phyloP scores from a whole-genome alignment of 2,329 filamentous ascomycete species.

The Beauveria australis region DNA sequence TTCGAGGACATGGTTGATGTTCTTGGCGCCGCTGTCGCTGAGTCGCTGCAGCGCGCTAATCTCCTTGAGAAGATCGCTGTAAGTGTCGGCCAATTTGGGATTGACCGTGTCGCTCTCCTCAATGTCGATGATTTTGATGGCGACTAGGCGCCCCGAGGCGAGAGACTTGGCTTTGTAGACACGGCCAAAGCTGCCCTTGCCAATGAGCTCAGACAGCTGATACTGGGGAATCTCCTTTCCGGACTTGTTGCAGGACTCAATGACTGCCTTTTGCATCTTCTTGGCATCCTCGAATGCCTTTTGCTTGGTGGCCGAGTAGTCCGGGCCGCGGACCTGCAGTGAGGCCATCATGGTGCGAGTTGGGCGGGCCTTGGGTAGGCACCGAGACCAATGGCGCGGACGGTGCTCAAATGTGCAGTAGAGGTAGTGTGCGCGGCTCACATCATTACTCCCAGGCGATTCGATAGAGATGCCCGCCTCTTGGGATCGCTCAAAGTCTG shows the following conservation, averaged over 20 bases:
- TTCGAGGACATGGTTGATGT: constrained; percentile 76
- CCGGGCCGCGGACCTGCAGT: constrained; percentile 33
- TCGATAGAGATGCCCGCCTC: neutral
- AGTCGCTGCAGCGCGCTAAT: constrained; percentile 63
- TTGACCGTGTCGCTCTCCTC: constrained; percentile 65
- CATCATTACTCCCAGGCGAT: neutral
- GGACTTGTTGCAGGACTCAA: constrained; percentile 51
- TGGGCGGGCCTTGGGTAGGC: constrained; percentile 3
- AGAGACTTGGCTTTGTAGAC: constrained; percentile 57
- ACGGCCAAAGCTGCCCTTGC: constrained; percentile 65
- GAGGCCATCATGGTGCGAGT: constrained; percentile 27
- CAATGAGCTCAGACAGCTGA: constrained; percentile 63
- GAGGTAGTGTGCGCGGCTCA: neutral
- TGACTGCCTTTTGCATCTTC: constrained; percentile 58
- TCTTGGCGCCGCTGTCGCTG: constrained; percentile 64
- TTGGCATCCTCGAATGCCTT: constrained; percentile 61
- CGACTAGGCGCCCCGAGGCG: constrained; percentile 48
- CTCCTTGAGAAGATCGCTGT: constrained; percentile 62
- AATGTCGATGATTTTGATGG: constrained; percentile 78
- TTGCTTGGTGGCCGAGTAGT: constrained; percentile 41
- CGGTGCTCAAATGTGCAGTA: neutral
- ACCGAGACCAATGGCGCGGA: neutral
- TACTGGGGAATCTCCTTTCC: constrained; percentile 57
- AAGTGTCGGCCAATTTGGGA: constrained; percentile 57
- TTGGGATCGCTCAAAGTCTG: neutral